A percentile compares a stretch with the other conserved stretches of the same genome.
Conservation (phyloP, 2,329 filamentous ascomycete genomes). For the Sordariomycetes sp. region DNA sequence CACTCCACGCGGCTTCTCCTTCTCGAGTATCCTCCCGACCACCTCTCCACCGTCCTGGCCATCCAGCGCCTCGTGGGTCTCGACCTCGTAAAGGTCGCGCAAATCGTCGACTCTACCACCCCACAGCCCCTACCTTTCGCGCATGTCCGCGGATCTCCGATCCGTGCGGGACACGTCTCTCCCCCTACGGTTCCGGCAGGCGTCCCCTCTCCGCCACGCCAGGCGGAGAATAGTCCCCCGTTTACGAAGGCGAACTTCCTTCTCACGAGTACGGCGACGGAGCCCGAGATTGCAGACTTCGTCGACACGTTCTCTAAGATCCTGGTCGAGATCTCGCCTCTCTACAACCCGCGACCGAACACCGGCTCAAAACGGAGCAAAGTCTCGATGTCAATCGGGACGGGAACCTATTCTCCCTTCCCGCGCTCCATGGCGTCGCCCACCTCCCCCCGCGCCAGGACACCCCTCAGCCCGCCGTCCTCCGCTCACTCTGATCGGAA, state of each 20-base stretch:
- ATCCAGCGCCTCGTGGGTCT: conserved; percentile 43
- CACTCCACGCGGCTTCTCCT: conserved; percentile 43
- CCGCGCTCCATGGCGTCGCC: not conserved
- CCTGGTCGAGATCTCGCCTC: conserved; percentile 24
- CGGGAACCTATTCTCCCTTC: not conserved
- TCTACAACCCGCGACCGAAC: not conserved
- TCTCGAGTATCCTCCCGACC: conserved; percentile 42
- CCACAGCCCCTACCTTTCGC: conserved; percentile 3
- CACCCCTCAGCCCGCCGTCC: not conserved
- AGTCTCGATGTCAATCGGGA: not conserved
- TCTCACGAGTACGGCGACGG: conserved; percentile 38
- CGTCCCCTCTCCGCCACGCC: conserved; percentile 6
- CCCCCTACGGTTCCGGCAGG: conserved; percentile 9
- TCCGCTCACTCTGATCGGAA: not conserved
- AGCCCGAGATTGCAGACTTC: conserved; percentile 38
- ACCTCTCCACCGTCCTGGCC: conserved; percentile 41
- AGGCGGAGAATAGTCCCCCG: conserved; percentile 11
- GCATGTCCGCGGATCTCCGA: not conserved
- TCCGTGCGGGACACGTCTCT: not conserved
- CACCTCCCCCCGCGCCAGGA: not conserved
- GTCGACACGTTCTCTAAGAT: conserved; percentile 37
- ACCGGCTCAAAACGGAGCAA: not conserved
- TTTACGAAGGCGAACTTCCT: conserved; percentile 43
- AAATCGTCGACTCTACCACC: conserved; percentile 33
- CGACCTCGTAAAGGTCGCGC: conserved; percentile 43